Conservation (phyloP, 192 early-diverging fungal genomes). For the Backusella circina region DNA sequence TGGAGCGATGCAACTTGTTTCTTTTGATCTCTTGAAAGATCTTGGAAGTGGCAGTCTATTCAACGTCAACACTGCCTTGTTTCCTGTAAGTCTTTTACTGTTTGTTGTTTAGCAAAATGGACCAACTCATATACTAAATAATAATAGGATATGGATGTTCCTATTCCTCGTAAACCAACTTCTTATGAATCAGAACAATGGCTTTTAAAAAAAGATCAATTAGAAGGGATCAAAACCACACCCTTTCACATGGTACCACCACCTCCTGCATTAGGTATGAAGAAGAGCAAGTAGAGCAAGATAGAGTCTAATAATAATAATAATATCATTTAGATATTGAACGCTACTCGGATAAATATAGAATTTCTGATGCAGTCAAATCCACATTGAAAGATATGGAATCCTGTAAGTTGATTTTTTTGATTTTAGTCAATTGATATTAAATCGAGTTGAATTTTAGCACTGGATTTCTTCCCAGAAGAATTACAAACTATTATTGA, state of each 20-base stretch:
- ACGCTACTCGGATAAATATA: constrained; percentile 34
- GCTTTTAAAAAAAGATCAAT: constrained; percentile 9
- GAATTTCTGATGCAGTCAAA: background rate
- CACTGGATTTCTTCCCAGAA: constrained; percentile 32
- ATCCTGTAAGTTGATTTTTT: constrained; percentile 13
- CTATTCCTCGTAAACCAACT: constrained; percentile 24
- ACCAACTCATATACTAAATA: background rate
- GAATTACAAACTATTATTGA: constrained; percentile 31
- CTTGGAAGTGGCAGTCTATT: constrained; percentile 27
- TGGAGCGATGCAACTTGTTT: constrained; percentile 26
- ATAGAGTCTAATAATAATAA: background rate
- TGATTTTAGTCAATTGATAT: background rate
- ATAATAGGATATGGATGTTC: constrained; percentile 24
- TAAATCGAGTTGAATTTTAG: constrained; percentile 2
- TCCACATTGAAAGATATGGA: constrained; percentile 15
- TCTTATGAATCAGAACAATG: constrained; percentile 21
- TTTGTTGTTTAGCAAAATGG: background rate
- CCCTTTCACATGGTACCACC: constrained; percentile 17
- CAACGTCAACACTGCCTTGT: constrained; percentile 31
- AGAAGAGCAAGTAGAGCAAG: background rate
- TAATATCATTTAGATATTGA: constrained; percentile 22
- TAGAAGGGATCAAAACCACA: constrained; percentile 10
- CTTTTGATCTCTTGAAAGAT: constrained; percentile 34
- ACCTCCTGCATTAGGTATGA: constrained; percentile 25
- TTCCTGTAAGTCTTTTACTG: constrained; percentile 22